phyloP scores from a whole-genome alignment of 768 basidiomycete genomes.

The Mycena olivaceomarginata region DNA sequence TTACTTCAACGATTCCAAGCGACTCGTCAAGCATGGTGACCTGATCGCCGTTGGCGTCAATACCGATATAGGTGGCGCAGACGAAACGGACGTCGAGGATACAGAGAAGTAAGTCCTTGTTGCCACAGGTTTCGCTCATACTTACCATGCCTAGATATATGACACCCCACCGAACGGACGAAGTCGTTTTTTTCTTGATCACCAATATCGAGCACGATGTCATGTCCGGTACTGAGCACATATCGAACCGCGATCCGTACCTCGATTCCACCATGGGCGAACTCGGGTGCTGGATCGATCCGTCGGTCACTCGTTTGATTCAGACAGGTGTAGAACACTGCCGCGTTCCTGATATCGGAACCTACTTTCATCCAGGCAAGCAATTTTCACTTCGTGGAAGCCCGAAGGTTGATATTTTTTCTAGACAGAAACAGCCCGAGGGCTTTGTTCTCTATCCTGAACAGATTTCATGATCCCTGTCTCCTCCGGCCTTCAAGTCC shows the following conservation, averaged over 20 bases:
- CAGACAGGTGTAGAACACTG: conserved; percentile 87
- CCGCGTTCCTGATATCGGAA: conserved; percentile 71
- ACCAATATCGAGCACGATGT: conserved; percentile 85
- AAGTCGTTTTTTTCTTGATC: conserved; percentile 85
- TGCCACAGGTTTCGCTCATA: not conserved
- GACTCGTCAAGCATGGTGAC: conserved; percentile 85
- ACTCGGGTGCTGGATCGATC: conserved; percentile 91
- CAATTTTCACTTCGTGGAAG: conserved; percentile 8
- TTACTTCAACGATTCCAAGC: conserved; percentile 74
- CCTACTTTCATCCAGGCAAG: conserved; percentile 73
- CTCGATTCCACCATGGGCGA: conserved; percentile 78
- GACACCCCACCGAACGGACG: conserved; percentile 55
- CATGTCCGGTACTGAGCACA: conserved; percentile 55
- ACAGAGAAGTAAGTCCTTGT: conserved; percentile 47
- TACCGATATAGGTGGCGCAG: conserved; percentile 60
- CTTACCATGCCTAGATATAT: conserved; percentile 13
- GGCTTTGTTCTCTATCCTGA: conserved; percentile 50
- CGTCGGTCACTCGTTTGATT: conserved; percentile 81
- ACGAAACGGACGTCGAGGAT: conserved; percentile 46
- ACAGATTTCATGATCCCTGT: conserved; percentile 45
- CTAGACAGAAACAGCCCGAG: conserved; percentile 48
- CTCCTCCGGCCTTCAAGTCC: conserved; percentile 59
- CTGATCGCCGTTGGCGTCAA: conserved; percentile 80
- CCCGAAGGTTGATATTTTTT: conserved; percentile 2
- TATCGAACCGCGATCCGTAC: conserved; percentile 64